phyloP scores from a whole-genome alignment of 2,329 filamentous ascomycete genomes.

The Cordyceps fumosorosea region DNA sequence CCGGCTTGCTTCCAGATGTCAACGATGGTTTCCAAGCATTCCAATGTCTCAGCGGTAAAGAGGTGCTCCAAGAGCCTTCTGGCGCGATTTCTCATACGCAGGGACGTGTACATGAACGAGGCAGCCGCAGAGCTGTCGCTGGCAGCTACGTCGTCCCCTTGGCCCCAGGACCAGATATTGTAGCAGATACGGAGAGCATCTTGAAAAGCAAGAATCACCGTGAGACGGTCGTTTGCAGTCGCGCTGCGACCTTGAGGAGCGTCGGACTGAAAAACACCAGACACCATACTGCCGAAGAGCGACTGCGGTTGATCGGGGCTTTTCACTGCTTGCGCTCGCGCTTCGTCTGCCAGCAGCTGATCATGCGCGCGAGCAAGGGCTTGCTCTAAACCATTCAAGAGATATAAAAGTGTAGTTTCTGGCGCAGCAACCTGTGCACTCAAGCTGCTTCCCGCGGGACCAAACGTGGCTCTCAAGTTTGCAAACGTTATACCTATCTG shows the following conservation, averaged over 20 bases:
- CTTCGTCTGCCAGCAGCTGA: constrained; percentile 69
- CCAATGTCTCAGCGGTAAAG: constrained; percentile 84
- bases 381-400: constrained; percentile 90
- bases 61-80: constrained; percentile 85
- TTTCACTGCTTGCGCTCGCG: constrained; percentile 60
- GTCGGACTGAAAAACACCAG: constrained; percentile 80
- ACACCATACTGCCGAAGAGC: constrained; percentile 92
- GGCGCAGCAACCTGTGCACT: constrained; percentile 33
- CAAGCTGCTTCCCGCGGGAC: constrained; percentile 20
- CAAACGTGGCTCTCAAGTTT: constrained; percentile 61
- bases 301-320: constrained; percentile 76
- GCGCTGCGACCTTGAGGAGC: constrained; percentile 68
- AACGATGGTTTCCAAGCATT: constrained; percentile 87
- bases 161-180: constrained; percentile 90
- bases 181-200: constrained; percentile 92
- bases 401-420: constrained; percentile 70
- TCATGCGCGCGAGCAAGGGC: constrained; percentile 84
- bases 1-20: constrained; percentile 66
- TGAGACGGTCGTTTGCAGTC: constrained; percentile 88
- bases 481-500: constrained; percentile 70
- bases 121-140: constrained; percentile 65
- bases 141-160: constrained; percentile 48
- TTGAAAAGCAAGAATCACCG: constrained; percentile 92
- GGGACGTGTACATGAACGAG: constrained; percentile 84
- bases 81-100: constrained; percentile 85